A percentile compares a stretch with the other conserved stretches of the same genome.
Conservation (phyloP, 352 stramenopile species). For the Phytophthora pisi region DNA sequence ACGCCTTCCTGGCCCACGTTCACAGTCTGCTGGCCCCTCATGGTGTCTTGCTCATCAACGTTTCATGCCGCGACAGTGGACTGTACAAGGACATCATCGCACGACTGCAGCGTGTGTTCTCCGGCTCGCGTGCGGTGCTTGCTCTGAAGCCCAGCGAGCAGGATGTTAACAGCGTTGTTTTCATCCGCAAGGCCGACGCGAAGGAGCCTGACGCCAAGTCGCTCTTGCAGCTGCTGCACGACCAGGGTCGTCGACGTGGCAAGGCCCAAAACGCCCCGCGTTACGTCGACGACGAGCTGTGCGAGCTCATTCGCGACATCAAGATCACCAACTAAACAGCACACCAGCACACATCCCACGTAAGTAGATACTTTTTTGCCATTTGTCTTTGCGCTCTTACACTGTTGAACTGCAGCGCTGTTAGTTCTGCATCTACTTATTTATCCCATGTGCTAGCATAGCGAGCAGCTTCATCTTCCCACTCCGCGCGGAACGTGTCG, state of each 20-base stretch:
- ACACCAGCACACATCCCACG: slow-evolving; percentile 19
- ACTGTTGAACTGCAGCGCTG: slow-evolving; percentile 1
- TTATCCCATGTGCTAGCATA: slow-evolving; percentile 63
- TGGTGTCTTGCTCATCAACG: slow-evolving; percentile 71
- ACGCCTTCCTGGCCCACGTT: slow-evolving; percentile 46
- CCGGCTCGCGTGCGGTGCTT: slow-evolving; percentile 32
- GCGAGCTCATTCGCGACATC: slow-evolving; percentile 60
- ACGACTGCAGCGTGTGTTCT: slow-evolving; percentile 47
- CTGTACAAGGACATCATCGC: slow-evolving; percentile 59
- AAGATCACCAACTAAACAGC: slow-evolving; percentile 48
- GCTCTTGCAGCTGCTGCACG: slow-evolving; percentile 43
- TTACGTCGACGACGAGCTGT: slow-evolving; percentile 58
- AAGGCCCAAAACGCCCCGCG: slow-evolving; percentile 30
- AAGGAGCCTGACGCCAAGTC: slow-evolving; percentile 36
- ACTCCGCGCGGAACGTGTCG: slow-evolving; percentile 76
- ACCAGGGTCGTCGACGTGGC: slow-evolving; percentile 39
- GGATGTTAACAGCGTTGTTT: slow-evolving; percentile 72
- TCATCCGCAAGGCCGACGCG: slow-evolving; percentile 45
- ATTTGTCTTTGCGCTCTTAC: slow-evolving; percentile 9
- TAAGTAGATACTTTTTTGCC: slow-evolving; percentile 25
- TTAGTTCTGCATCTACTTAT: slow-evolving; percentile 17
- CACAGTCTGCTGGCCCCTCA: slow-evolving; percentile 36
- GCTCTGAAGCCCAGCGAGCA: slow-evolving; percentile 48
- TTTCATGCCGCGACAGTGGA: slow-evolving; percentile 54
- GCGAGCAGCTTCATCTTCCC: slow-evolving; percentile 72